Percentiles rank a stretch among this genome's conserved stretches.
phyloP scores from a whole-genome alignment of 192 early-diverging fungal genomes.

The Coemansia sp. region DNA sequence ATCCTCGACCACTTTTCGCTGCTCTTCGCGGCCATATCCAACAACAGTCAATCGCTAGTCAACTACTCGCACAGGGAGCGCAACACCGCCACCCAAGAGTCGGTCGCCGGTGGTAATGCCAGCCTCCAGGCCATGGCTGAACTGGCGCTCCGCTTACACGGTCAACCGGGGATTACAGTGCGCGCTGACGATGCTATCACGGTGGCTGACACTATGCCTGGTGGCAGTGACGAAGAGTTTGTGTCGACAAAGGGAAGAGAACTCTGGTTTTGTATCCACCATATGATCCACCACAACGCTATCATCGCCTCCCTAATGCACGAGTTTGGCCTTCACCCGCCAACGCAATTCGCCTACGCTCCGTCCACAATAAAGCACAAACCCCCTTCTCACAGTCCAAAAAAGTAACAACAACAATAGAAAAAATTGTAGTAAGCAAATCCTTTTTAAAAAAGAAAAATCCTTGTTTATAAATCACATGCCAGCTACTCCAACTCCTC shows the following conservation, averaged over 20 bases:
- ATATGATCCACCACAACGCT: conserved; percentile 58
- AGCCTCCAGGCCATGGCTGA: conserved; percentile 13
- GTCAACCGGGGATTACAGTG: no score
- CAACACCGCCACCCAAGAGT: conserved; percentile 18
- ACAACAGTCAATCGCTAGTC: neutral
- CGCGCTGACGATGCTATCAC: neutral
- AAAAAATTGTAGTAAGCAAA: neutral
- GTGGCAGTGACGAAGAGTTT: conserved; percentile 13
- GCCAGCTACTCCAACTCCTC: conserved; percentile 50
- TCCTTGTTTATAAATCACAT: no score
- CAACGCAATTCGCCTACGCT: conserved; percentile 48
- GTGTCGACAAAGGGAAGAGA: conserved; percentile 48
- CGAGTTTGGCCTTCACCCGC: conserved; percentile 31
- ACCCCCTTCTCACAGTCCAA: neutral
- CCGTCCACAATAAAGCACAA: conserved; percentile 49
- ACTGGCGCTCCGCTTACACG: neutral
- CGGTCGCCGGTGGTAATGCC: conserved; percentile 10
- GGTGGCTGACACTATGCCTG: conserved; percentile 26
- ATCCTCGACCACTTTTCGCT: conserved; percentile 52
- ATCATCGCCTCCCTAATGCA: conserved; percentile 46
- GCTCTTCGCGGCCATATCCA: conserved; percentile 12
- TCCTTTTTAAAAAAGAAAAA: no score
- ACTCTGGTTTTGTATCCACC: conserved; percentile 60
- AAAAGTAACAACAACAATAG: neutral
- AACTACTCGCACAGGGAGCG: conserved; percentile 36